A percentile compares a stretch with the other conserved stretches of the same genome.
phyloP scores from a whole-genome alignment of 352 stramenopile genomes.

The Phytopythium cucurbitacearum region DNA sequence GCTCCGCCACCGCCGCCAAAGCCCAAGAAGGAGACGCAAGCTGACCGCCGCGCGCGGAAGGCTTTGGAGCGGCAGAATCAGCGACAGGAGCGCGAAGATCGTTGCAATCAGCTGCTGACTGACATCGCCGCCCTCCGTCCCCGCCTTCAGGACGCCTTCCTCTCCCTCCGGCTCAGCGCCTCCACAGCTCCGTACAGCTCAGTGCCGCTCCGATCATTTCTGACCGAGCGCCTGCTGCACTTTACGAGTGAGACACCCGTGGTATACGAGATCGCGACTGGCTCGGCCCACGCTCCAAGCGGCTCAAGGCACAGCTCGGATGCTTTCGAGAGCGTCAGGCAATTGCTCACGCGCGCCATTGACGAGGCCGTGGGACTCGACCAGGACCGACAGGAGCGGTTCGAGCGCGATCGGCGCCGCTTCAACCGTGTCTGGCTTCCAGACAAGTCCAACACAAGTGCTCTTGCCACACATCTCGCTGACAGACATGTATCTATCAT shows the following conservation, averaged over 20 bases:
- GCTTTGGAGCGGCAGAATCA: conserved; percentile 11
- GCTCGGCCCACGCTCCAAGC: not conserved
- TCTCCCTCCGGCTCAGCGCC: conserved; percentile 17
- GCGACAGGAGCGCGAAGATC: conserved; percentile 11
- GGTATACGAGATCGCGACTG: conserved; percentile 27
- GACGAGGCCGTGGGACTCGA: conserved; percentile 38
- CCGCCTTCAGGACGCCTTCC: conserved; percentile 29
- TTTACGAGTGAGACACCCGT: conserved; percentile 40
- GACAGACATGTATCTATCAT: not conserved
- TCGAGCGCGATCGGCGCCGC: conserved; percentile 27
- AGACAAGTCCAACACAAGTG: conserved; percentile 17
- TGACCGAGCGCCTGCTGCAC: conserved; percentile 20
- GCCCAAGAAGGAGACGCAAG: conserved; percentile 7
- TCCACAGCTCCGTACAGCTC: conserved; percentile 30
- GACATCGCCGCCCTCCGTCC: conserved; percentile 18
- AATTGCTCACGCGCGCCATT: conserved; percentile 27
- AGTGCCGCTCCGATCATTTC: conserved; percentile 13
- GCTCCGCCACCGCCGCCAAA: not conserved
- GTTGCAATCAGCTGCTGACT: conserved; percentile 4
- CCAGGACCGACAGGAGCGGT: conserved; percentile 16
- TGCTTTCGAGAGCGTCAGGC: conserved; percentile 17
- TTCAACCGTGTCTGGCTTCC: conserved; percentile 22
- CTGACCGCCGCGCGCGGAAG: conserved; percentile 1
- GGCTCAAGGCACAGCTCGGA: not conserved
- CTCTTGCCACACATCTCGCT: not conserved